Base-by-base conservation (phyloP, 2,329 filamentous ascomycete species). In the Malbranchea zuffiana region DNA sequence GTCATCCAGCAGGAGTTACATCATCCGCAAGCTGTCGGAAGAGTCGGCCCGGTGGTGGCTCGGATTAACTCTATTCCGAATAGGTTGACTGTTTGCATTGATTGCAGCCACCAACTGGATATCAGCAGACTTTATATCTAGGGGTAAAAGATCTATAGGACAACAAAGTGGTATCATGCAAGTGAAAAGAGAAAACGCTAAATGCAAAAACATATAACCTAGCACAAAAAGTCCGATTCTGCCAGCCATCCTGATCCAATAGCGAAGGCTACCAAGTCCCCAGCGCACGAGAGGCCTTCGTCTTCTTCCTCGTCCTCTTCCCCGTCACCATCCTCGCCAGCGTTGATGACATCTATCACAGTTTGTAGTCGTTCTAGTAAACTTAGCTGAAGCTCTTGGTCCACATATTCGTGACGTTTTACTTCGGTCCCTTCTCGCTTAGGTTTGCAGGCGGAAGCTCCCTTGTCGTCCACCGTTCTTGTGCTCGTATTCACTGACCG, bases 191-290 rank as follows among this genome's bases (percentile, higher is more conserved):
- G n/a, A 31, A 31, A 31, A 31, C 28, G n/a, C 11, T 12, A 31
- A 16, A 10, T 19, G 13, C 13, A n/a, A n/a, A 7, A 39, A 20
- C n/a, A n/a, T n/a, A n/a, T n/a, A 25, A 10, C 18, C 27, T 32
- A 44, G 25, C 44, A 47, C 25, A 61, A 57, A 41, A 63, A 64
- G 36, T 64, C 59, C 12, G 51, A 43, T 41, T 61, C 58, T 3
- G 44, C 48, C 35, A 64, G 39, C 61, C 61, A 64, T 26, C 57
- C 50, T 15, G 56, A 57, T 32, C 62, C 60, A 48, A 64, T 62
- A 6, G 60, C 61, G 41, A 61, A 62, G 7, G 61, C 60, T 5
- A 64, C 59, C 25, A 64, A 40, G 45, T 63, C 61, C 7, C 60
- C 60, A 1, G 61, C 58, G 48, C 60, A 63, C 30, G 55, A 61